Evolutionary conservation across 441 rosid species (phyloP).

Genomic region (Erodium trifolium): DNA sequence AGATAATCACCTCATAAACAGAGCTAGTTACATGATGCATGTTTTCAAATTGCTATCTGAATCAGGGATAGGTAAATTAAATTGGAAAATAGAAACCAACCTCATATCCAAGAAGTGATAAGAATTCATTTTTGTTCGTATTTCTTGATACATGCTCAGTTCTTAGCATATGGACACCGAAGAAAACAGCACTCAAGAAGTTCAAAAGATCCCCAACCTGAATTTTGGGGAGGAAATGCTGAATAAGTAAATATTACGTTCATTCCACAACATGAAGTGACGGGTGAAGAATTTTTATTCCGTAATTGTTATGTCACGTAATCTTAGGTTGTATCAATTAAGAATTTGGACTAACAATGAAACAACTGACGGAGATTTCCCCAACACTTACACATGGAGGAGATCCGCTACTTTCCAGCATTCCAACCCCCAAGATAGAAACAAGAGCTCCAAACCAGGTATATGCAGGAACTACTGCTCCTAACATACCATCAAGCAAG

Average conservation of each 20-base stretch:
- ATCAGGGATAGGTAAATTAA: background rate
- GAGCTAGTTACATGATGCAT: background rate
- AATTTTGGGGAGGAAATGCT: background rate
- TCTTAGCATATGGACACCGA: slow-evolving; percentile 57
- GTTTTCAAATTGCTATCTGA: background rate
- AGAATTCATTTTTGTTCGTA: slow-evolving; percentile 36
- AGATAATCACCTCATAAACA: background rate
- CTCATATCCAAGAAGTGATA: slow-evolving; percentile 52
- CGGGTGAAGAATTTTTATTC: background rate
- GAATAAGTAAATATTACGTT: background rate
- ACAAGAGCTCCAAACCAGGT: slow-evolving; percentile 57
- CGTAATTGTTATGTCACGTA: background rate
- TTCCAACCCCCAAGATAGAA: slow-evolving; percentile 46
- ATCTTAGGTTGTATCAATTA: background rate
- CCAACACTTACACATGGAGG: slow-evolving; percentile 39
- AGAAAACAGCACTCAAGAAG: slow-evolving; percentile 54
- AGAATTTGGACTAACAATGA: background rate
- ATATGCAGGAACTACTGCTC: slow-evolving; percentile 46
- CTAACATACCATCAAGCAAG: slow-evolving; percentile 59
- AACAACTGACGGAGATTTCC: slow-evolving; percentile 9
- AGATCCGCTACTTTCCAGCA: slow-evolving; percentile 61
- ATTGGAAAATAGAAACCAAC: slow-evolving; percentile 20
- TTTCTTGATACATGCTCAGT: slow-evolving; percentile 52
- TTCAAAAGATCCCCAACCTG: slow-evolving; percentile 62
- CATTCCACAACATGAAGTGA: background rate